Percentiles rank a stretch among this genome's conserved stretches.
Conservation (phyloP, 2,329 filamentous ascomycete genomes). For the Microcyclospora tardicrescens region DNA sequence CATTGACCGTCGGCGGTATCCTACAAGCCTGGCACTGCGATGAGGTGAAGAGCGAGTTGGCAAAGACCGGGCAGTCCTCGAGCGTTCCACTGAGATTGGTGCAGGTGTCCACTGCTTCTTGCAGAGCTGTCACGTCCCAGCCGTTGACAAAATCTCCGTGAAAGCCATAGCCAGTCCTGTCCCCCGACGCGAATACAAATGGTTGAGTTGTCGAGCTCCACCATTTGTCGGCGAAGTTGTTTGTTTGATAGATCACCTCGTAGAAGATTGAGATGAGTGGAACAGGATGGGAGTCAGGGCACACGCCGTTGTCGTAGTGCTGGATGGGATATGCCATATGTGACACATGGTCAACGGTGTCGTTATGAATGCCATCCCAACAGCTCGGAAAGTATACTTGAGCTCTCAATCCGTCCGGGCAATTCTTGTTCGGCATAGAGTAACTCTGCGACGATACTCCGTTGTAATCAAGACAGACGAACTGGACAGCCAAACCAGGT, state of each 20-base stretch:
- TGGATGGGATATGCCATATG: conserved; percentile 53
- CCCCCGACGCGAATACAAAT: conserved; percentile 57
- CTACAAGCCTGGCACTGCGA: conserved; percentile 32
- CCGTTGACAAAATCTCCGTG: conserved; percentile 61
- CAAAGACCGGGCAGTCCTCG: conserved; percentile 48
- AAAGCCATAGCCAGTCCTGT: conserved; percentile 55
- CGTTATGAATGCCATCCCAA: conserved; percentile 51
- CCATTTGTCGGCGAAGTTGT: conserved; percentile 38
- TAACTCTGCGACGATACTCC: conserved; percentile 34
- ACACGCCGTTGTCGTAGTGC: conserved; percentile 38
- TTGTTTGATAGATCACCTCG: conserved; percentile 44
- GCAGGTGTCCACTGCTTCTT: conserved; percentile 56
- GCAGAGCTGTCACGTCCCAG: conserved; percentile 54
- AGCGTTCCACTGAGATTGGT: conserved; percentile 47
- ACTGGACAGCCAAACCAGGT: conserved; percentile 39
- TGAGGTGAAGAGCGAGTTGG: conserved; percentile 22
- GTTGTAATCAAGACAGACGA: conserved; percentile 41
- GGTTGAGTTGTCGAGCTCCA: conserved; percentile 38
- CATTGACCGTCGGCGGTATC: conserved; percentile 33
- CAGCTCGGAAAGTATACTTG: conserved; percentile 63
- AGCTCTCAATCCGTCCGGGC: conserved; percentile 49
- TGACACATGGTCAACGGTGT: conserved; percentile 45
- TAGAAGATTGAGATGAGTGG: conserved; percentile 48
- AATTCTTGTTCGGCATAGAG: conserved; percentile 59
- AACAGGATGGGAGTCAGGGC: conserved; percentile 39